These are phyloP conservation scores for Peziza echinospora DNA, from an alignment of 495 filamentous ascomycete species.

Conservation along the genomic window DNA sequence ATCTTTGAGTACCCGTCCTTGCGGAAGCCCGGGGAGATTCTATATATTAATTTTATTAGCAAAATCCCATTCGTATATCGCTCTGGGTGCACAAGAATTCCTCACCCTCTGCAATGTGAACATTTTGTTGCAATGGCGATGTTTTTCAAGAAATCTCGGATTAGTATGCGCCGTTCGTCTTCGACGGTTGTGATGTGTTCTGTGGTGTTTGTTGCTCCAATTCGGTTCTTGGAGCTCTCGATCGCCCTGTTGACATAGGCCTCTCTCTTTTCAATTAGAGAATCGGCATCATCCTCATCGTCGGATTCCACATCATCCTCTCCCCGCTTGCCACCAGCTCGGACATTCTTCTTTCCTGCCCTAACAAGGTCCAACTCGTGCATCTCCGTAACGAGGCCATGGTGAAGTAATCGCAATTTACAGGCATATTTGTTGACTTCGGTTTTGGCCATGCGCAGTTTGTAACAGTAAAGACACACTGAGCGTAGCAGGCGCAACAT, in stretches of 20 bases:
- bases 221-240: conserved; percentile 30
- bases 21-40: conserved; percentile 52
- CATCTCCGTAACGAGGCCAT: conserved; percentile 57
- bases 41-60: conserved; percentile 18
- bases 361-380: conserved; percentile 36
- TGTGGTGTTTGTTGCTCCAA: conserved; percentile 28
- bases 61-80: neutral
- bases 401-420: conserved; percentile 68
- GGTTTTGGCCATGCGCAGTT: conserved; percentile 48
- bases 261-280: conserved; percentile 41
- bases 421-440: conserved; percentile 56
- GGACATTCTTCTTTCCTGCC: conserved; percentile 10
- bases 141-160: conserved; percentile 58
- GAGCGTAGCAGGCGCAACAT: conserved; percentile 58
- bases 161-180: conserved; percentile 46
- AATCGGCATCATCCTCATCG: conserved; percentile 25
- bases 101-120: conserved; percentile 46
- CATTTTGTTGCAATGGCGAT: conserved; percentile 47
- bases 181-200: conserved; percentile 63
- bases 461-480: conserved; percentile 76
- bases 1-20: conserved; percentile 82
- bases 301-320: conserved; percentile 32
- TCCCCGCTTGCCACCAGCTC: conserved; percentile 16
- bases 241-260: conserved; percentile 47
- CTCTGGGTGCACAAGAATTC: conserved; percentile 1